Base-by-base conservation (phyloP, 768 basidiomycete genomes). In the Bullera alba region DNA sequence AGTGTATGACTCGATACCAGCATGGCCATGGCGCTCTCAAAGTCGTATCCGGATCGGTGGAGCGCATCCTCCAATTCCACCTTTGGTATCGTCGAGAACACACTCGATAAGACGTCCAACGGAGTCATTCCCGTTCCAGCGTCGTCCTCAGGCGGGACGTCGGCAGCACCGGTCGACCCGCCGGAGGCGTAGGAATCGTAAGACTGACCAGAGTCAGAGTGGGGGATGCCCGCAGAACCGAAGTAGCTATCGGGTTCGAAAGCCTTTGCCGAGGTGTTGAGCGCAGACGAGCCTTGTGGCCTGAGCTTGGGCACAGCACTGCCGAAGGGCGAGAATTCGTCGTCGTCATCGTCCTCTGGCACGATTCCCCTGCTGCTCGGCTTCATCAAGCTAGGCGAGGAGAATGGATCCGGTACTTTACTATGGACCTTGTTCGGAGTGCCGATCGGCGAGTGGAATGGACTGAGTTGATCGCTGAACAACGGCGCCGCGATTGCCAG, bases 11-110 rank as follows among this genome's bases (percentile, higher is more conserved):
- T 52, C 58, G 93, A 87, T 39, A 97, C 79, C 35, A 99, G 80
- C 82, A 86, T 89, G 1, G 85, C 87, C 87, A 97, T 97, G 12
- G 95, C 85, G 34, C 80, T 80, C 64, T 99, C 95, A 70, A 99
- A 96, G 61, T 99, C 93, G 68, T 87, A 99, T 2, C 83, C 88
- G 58, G 88, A 86, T 41, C 80, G 78, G 5, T 82, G 81, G 2
- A 99, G 79, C 0, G 93, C 93, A 48, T 96, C 91, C 73, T 97
- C 93, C 5, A 99, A 78, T 67, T 96, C 90, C 2, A 84, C 84
- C 2, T 89, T 84, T 0, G 91, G 84, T 8, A 99, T 78, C 2
- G 88, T 83, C 2, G 88, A 84, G 59, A 99, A 99, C 32, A 99
- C 87, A 36, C 87, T 90, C 67, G 81, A 82, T 17, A 99, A 83